phyloP scores from a whole-genome alignment of 495 filamentous ascomycete genomes.

The Aspergillus conjunctus region DNA sequence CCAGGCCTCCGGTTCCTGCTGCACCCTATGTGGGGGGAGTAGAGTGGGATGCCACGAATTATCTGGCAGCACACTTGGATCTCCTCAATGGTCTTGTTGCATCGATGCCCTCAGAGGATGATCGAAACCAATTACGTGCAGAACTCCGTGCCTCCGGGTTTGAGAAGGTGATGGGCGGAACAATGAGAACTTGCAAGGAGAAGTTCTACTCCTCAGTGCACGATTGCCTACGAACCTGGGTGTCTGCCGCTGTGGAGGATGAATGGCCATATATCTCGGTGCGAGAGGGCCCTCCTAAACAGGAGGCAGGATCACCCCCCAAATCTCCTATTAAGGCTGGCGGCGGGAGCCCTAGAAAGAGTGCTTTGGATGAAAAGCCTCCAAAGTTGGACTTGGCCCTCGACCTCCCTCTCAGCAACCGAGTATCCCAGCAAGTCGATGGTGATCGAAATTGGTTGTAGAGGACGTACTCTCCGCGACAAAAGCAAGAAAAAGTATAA shows the following conservation, averaged over 20 bases:
- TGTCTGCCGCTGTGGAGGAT: slow-evolving; percentile 81
- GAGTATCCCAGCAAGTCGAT: slow-evolving; percentile 23
- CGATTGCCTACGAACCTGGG: slow-evolving; percentile 85
- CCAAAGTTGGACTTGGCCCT: slow-evolving; percentile 45
- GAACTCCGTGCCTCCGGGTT: slow-evolving; percentile 84
- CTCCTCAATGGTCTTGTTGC: slow-evolving; percentile 89
- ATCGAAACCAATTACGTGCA: slow-evolving; percentile 76
- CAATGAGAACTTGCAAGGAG: slow-evolving; percentile 89
- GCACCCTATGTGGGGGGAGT: slow-evolving; percentile 97
- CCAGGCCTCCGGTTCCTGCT: slow-evolving; percentile 86
- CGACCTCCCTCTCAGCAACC: slow-evolving; percentile 33
- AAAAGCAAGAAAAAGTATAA: background rate
- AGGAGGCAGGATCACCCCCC: slow-evolving; percentile 41
- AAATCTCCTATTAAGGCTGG: slow-evolving; percentile 46
- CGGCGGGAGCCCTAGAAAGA: slow-evolving; percentile 43
- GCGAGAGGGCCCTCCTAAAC: slow-evolving; percentile 64
- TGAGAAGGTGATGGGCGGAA: slow-evolving; percentile 85
- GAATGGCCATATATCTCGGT: slow-evolving; percentile 81
- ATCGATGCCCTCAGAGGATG: slow-evolving; percentile 68
- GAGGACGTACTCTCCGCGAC: background rate
- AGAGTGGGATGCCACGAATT: slow-evolving; percentile 98
- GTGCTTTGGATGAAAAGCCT: slow-evolving; percentile 42
- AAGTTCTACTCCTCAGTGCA: slow-evolving; percentile 94
- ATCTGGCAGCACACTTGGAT: slow-evolving; percentile 88
- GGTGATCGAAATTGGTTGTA: slow-evolving; percentile 47